Evolutionary conservation across 1,284 basidiomycete species (phyloP).

Genomic region (Xerocomus amazonicus): DNA sequence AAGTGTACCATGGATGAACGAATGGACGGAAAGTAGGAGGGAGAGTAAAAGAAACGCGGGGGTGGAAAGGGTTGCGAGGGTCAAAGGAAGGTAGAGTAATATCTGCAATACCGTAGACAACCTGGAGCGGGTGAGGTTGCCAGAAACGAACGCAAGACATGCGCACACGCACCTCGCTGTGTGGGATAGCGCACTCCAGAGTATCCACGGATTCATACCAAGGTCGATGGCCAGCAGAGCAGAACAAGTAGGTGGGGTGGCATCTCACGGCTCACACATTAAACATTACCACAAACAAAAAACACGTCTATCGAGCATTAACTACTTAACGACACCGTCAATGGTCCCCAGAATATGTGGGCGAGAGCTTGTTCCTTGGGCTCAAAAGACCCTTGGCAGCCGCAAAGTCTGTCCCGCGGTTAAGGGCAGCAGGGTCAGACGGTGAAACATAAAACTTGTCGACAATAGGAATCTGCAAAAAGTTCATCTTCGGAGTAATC

Average conservation of each 20-base stretch:
- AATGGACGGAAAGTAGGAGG: conserved; percentile 70
- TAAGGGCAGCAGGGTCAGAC: conserved; percentile 64
- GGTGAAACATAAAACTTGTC: conserved; percentile 87
- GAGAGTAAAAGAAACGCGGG: conserved; percentile 79
- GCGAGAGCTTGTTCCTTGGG: conserved; percentile 38
- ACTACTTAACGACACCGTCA: conserved; percentile 19
- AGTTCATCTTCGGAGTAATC: conserved; percentile 90
- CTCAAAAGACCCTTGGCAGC: conserved; percentile 70
- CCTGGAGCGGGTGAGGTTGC: conserved; percentile 35
- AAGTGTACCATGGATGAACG: conserved; percentile 72
- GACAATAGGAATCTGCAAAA: conserved; percentile 90
- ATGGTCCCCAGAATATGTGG: conserved; percentile 18
- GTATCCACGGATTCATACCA: conserved; percentile 50
- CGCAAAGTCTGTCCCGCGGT: conserved; percentile 68
- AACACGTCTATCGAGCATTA: not conserved
- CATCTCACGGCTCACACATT: not conserved
- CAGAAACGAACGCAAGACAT: not conserved
- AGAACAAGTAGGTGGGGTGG: too few relatives aligned
- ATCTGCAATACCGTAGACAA: conserved; percentile 76
- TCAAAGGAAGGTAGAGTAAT: conserved; percentile 79
- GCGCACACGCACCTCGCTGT: conserved; percentile 51
- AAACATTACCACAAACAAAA: not conserved
- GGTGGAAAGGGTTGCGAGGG: conserved; percentile 73
- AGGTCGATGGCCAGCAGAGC: not conserved
- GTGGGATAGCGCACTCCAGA: conserved; percentile 64